Conservation (phyloP, 139 green algal genomes). For the Haematococcus lacustris region DNA sequence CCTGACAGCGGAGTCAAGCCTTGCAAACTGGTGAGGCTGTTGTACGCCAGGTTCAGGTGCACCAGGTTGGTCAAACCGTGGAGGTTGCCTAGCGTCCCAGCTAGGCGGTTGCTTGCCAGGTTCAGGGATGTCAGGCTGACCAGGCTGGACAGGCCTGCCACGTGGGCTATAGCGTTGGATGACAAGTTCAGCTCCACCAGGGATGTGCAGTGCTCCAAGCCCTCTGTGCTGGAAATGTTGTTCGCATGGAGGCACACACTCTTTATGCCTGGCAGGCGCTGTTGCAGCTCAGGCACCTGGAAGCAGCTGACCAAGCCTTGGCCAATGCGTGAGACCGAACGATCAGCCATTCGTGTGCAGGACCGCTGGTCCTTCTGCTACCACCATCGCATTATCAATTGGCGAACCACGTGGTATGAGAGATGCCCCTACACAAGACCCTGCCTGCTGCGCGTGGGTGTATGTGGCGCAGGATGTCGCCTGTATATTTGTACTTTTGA, state of each 20-base stretch:
- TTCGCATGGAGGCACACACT: conserved; percentile 65
- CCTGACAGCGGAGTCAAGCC: conserved; percentile 30
- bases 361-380: too few relatives aligned
- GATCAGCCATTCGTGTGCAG: too few relatives aligned
- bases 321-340: conserved; percentile 33
- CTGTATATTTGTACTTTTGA: too few relatives aligned
- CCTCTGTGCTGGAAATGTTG: conserved; percentile 39
- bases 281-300: conserved; percentile 35
- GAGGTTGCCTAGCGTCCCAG: conserved; percentile 18
- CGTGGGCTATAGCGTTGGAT: conserved; percentile 46
- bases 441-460: too few relatives aligned
- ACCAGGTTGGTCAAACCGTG: conserved; percentile 35
- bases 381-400: too few relatives aligned
- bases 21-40: conserved; percentile 40
- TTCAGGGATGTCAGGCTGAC: conserved; percentile 49
- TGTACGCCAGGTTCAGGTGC: conserved; percentile 55
- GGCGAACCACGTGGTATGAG: too few relatives aligned
- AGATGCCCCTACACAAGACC: too few relatives aligned
- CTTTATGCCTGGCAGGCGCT: conserved; percentile 4
- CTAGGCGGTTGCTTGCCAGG: conserved; percentile 66
- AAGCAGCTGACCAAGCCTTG: conserved; percentile 24
- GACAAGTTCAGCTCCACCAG: conserved; percentile 62
- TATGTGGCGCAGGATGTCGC: too few relatives aligned
- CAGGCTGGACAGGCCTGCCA: conserved; percentile 10
- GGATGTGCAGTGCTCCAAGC: conserved; percentile 22